phyloP scores from a whole-genome alignment of 495 filamentous ascomycete species.

The Aspergillus ostianus region DNA sequence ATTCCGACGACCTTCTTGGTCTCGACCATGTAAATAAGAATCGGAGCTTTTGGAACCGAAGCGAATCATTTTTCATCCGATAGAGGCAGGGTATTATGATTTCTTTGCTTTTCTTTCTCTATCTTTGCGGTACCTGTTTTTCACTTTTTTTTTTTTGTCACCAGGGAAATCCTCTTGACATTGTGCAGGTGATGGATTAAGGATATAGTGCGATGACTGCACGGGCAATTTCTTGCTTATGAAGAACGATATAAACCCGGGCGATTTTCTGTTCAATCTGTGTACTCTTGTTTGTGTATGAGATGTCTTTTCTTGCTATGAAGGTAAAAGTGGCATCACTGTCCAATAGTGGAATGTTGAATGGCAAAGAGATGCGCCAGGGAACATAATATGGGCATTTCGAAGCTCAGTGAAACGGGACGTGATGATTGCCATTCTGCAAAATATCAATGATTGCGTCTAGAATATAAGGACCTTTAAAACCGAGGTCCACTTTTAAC shows the following conservation, averaged over 20 bases:
- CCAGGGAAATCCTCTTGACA: constrained; percentile 1
- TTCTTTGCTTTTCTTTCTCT: background rate
- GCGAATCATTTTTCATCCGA: constrained; percentile 67
- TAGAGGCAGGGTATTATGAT: constrained; percentile 32
- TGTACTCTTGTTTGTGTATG: background rate
- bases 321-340: background rate
- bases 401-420: no score
- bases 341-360: no score
- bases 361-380: no score
- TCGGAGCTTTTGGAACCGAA: constrained; percentile 55
- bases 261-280: background rate
- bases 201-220: constrained; percentile 1
- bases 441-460: no score
- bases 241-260: constrained; percentile 5
- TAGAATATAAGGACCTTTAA: no score
- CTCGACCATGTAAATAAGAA: constrained; percentile 86
- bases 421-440: no score
- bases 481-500: no score
- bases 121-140: background rate
- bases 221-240: background rate
- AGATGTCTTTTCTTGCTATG: background rate
- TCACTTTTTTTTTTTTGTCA: background rate
- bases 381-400: no score
- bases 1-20: constrained; percentile 76
- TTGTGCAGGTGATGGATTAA: constrained; percentile 6